These are phyloP conservation scores for Cytospora mali DNA, from an alignment of 2,329 filamentous ascomycete species.

Conservation along the genomic window DNA sequence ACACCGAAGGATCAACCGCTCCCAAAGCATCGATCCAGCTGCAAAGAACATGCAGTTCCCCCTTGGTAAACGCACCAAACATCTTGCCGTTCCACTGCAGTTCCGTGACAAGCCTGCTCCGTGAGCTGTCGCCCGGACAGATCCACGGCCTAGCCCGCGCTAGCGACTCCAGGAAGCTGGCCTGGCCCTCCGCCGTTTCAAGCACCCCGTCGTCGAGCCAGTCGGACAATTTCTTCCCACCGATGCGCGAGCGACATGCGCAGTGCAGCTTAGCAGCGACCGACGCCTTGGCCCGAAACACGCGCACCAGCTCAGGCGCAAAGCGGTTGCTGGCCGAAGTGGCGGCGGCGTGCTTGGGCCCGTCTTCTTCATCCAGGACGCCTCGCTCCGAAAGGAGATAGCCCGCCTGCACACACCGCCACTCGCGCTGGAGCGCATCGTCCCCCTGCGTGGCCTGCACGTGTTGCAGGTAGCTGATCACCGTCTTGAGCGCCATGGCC, in stretches of 20 bases:
- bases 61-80: constrained; percentile 52
- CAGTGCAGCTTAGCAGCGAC: constrained; percentile 44
- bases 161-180: constrained; percentile 40
- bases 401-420: constrained; percentile 46
- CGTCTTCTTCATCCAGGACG: constrained; percentile 1
- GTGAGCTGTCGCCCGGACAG: constrained; percentile 40
- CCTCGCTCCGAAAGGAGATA: constrained; percentile 36
- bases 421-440: constrained; percentile 38
- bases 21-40: constrained; percentile 42
- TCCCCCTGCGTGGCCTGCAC: constrained; percentile 33
- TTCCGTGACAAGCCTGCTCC: constrained; percentile 46
- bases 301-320: constrained; percentile 1
- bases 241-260: constrained; percentile 43
- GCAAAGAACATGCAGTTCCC: constrained; percentile 42
- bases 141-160: constrained; percentile 45
- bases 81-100: constrained; percentile 50
- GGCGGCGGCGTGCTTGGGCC: not conserved
- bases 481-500: constrained; percentile 47
- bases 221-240: constrained; percentile 40
- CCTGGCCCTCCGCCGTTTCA: not conserved
- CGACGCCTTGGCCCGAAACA: constrained; percentile 3
- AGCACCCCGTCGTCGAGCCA: constrained; percentile 40
- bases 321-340: not conserved
- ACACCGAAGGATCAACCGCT: constrained; percentile 31
- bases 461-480: constrained; percentile 42